Percentiles rank a stretch among this genome's conserved stretches.
phyloP scores from a whole-genome alignment of 2,329 filamentous ascomycete genomes.

The Didymella glomerata region DNA sequence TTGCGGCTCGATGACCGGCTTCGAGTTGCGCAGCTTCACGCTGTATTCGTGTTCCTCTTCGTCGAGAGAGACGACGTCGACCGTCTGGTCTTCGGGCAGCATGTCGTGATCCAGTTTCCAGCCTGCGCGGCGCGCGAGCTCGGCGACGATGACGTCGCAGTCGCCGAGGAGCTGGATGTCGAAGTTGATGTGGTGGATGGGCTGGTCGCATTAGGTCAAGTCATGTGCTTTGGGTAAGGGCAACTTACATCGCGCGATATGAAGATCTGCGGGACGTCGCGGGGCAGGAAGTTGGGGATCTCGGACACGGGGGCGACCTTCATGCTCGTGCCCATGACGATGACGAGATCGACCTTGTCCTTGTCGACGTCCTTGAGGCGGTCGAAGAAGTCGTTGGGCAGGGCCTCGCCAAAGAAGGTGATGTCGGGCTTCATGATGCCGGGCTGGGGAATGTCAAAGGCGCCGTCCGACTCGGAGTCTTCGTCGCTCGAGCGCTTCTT shows the following conservation, averaged over 20 bases:
- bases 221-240: not conserved
- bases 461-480: slow-evolving; percentile 65
- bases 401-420: slow-evolving; percentile 93
- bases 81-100: slow-evolving; percentile 72
- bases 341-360: slow-evolving; percentile 82
- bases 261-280: slow-evolving; percentile 87
- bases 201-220: slow-evolving; percentile 51
- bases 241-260: slow-evolving; percentile 75
- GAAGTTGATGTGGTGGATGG: slow-evolving; percentile 89
- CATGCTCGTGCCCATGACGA: slow-evolving; percentile 94
- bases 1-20: slow-evolving; percentile 26
- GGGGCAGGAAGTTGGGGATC: slow-evolving; percentile 80
- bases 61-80: slow-evolving; percentile 60
- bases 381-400: slow-evolving; percentile 83
- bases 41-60: slow-evolving; percentile 43
- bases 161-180: slow-evolving; percentile 97
- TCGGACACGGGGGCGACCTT: slow-evolving; percentile 96
- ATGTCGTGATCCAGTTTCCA: slow-evolving; percentile 87
- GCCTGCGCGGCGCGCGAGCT: slow-evolving; percentile 81
- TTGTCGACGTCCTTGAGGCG: slow-evolving; percentile 84
- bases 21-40: slow-evolving; percentile 36
- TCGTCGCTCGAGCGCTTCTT: slow-evolving; percentile 61
- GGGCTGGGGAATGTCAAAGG: slow-evolving; percentile 71
- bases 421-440: slow-evolving; percentile 97
- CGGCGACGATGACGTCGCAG: slow-evolving; percentile 87